Evolutionary conservation across 2,329 filamentous ascomycete genomes (phyloP), one percentile per base, ranked within the genome.

Genomic region (Ophiocordyceps camponoti-rufipedis): DNA sequence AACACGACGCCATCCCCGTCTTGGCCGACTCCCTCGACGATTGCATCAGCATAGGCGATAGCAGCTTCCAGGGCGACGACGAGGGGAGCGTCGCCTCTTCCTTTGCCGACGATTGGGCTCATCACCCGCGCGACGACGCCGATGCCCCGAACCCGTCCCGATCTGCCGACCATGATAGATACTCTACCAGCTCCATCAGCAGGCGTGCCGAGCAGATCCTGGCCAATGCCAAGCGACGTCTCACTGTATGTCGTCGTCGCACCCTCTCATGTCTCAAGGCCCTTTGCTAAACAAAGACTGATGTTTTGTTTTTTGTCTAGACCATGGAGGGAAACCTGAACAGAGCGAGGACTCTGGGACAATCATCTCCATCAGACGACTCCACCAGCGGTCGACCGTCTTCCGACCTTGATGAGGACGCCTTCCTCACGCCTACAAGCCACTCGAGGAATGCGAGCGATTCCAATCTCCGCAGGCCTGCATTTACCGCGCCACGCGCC

Each of bases 301-400:
- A 3, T 23, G 3, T 23, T 40, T 18, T n/a, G 5, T 40, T n/a
- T 12, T 18, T 40, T 18, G 9, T 40, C 38, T 18, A 93, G 86
- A 83, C 85, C 31, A 94, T 95, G 87, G 89, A 95, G 63, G 86
- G 82, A 35, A 95, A 95, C 54, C 69, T 95, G 18, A 80, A 74
- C 47, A 80, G 85, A 49, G 88, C 86, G 29, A 76, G 85, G 54
- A 78, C 81, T 10, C 67, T 85, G 68, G 55, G 63, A 62, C 50
- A 61, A 48, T 55, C 60, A 10, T 51, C 59, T 33, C 48, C 59
- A 3, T 75, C 71, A 2, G 67, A 69, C 47, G 63, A 63, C 10
- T 75, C 72, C 16, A 73, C 70, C 0, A 63, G 69, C 9, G 58
- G 52, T 23, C 56, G 56, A 11, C 52, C 57, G 23, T 48, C 52